A percentile compares a stretch with the other conserved stretches of the same genome.
phyloP scores from a whole-genome alignment of 176 grass and related monocot genomes.

The Oryza glumipatula region DNA sequence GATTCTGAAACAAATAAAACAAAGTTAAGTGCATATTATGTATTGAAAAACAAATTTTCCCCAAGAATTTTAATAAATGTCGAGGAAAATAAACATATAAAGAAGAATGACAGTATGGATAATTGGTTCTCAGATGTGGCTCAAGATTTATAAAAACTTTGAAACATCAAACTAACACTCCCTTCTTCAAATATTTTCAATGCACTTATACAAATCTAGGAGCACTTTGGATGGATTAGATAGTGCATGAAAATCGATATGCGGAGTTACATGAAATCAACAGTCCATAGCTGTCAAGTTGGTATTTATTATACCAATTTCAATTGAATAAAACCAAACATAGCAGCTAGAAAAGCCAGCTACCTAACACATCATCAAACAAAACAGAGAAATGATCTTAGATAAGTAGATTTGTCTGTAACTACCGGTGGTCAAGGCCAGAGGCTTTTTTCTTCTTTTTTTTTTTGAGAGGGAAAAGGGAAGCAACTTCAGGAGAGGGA shows the following conservation, averaged over 20 bases:
- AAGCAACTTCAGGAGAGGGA: neutral
- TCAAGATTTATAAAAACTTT: neutral
- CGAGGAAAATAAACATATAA: neutral
- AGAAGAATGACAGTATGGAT: neutral
- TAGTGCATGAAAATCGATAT: neutral
- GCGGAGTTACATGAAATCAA: neutral
- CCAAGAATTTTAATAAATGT: neutral
- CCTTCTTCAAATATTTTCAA: neutral
- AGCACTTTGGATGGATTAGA: neutral
- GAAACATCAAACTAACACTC: neutral
- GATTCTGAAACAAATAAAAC: constrained; percentile 62
- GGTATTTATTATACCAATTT: neutral
- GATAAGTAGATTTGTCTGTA: too few relatives aligned
- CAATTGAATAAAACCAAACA: neutral
- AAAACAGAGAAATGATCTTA: neutral
- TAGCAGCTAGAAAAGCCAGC: neutral
- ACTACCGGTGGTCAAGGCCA: neutral
- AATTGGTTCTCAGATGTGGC: neutral
- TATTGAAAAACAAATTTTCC: neutral
- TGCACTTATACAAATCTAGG: neutral
- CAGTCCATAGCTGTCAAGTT: neutral
- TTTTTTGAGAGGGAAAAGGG: too few relatives aligned
- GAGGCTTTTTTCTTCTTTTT: too few relatives aligned
- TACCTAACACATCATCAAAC: neutral
- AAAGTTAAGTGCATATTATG: neutral